Conservation (phyloP, 768 basidiomycete species). For the Kwoniella sp. region DNA sequence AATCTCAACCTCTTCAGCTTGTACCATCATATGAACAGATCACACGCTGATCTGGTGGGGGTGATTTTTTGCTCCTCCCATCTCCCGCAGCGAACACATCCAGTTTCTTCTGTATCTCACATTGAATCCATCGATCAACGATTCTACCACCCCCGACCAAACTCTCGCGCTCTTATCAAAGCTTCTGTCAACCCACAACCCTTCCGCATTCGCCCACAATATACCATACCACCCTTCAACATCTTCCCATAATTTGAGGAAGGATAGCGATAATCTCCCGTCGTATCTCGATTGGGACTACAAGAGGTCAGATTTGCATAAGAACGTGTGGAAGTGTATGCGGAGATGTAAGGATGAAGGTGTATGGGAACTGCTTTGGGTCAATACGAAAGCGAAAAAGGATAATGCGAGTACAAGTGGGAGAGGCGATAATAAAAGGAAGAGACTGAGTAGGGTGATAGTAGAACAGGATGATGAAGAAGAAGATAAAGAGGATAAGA, state of each 20-base stretch:
- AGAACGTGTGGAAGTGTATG: conserved; percentile 12
- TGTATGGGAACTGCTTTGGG: conserved; percentile 29
- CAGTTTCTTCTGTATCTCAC: conserved; percentile 34
- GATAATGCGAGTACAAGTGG: conserved; percentile 11
- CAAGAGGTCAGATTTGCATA: conserved; percentile 10
- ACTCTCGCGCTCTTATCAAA: conserved; percentile 14
- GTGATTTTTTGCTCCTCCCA: no score
- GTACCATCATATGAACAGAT: no score
- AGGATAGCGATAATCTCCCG: conserved; percentile 2
- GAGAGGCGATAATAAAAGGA: no score
- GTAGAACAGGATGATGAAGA: conserved; percentile 15
- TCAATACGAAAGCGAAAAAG: conserved; percentile 19
- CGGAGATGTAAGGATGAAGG: conserved; percentile 17
- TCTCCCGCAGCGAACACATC: conserved; percentile 28
- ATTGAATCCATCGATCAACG: conserved; percentile 14
- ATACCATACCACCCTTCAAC: conserved; percentile 19
- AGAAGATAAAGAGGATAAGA: conserved; percentile 14
- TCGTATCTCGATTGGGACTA: conserved; percentile 20
- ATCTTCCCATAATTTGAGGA: neutral
- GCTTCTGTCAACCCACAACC: conserved; percentile 14
- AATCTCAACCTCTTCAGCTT: no score
- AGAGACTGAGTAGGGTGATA: conserved; percentile 10
- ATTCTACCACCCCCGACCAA: neutral
- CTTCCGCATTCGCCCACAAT: conserved; percentile 22
- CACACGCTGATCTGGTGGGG: no score